phyloP scores from a whole-genome alignment of 2,329 filamentous ascomycete genomes.

The Apiospora malaysiana region DNA sequence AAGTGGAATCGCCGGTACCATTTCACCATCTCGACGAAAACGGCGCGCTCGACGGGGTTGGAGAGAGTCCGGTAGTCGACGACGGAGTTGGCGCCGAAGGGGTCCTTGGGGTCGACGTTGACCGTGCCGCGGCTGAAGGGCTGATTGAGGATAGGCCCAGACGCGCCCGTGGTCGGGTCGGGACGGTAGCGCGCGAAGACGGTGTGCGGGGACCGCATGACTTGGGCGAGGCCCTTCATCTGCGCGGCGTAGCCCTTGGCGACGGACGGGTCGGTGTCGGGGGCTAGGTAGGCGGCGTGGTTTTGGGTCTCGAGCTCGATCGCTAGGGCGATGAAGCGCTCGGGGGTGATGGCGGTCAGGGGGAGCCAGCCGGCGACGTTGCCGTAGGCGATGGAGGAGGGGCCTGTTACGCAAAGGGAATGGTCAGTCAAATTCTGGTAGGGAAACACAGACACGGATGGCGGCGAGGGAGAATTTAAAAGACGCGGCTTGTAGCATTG shows the following conservation, averaged over 20 bases:
- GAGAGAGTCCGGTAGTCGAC: constrained; percentile 47
- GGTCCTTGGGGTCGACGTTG: constrained; percentile 46
- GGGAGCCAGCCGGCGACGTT: constrained; percentile 45
- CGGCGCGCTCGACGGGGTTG: constrained; percentile 46
- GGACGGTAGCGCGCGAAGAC: constrained; percentile 11
- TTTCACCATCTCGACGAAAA: constrained; percentile 45
- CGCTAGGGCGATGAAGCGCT: constrained; percentile 40
- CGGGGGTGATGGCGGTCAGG: constrained; percentile 42
- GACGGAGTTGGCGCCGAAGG: constrained; percentile 41
- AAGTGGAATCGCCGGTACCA: constrained; percentile 45
- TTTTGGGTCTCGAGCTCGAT: constrained; percentile 40
- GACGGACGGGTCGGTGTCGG: constrained; percentile 42
- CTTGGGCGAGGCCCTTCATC: constrained; percentile 2
- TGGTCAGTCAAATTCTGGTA: no score
- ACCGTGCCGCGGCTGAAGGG: constrained; percentile 45
- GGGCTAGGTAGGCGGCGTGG: constrained; percentile 40
- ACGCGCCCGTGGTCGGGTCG: constrained; percentile 6
- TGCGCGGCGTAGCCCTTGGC: constrained; percentile 42
- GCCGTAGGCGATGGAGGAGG: constrained; percentile 41
- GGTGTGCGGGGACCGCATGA: neutral
- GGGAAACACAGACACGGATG: no score
- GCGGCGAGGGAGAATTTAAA: no score
- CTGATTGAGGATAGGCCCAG: constrained; percentile 37
- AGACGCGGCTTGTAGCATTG: no score
- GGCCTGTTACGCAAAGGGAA: constrained; percentile 30